A percentile compares a stretch with the other conserved stretches of the same genome.
These are phyloP conservation scores for Thalassiosira exigua DNA, from an alignment of 352 stramenopile species.

Conservation along the genomic window DNA sequence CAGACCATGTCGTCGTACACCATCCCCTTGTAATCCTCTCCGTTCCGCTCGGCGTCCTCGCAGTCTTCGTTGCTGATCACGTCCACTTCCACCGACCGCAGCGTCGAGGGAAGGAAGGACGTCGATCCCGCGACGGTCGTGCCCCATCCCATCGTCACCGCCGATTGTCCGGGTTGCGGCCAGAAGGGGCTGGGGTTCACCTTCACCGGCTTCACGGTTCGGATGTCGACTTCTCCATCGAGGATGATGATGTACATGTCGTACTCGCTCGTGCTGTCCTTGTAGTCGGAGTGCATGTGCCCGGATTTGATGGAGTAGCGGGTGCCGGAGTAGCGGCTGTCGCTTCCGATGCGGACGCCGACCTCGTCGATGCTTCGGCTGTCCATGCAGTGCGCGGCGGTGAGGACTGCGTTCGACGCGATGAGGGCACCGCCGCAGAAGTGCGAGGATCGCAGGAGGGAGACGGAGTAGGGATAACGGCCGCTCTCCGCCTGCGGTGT, in stretches of 20 bases:
- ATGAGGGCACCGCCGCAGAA: conserved; percentile 35
- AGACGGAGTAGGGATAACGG: conserved; percentile 26
- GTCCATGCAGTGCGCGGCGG: conserved; percentile 34
- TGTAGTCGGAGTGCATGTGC: conserved; percentile 51
- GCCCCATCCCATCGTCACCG: conserved; percentile 45
- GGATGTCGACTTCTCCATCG: conserved; percentile 27
- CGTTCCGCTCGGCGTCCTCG: conserved; percentile 17
- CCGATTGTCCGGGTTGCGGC: conserved; percentile 27
- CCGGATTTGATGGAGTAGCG: conserved; percentile 12
- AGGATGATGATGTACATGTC: conserved; percentile 70
- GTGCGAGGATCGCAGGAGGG: not conserved
- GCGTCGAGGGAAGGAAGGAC: conserved; percentile 9
- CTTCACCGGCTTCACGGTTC: conserved; percentile 22
- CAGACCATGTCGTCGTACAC: conserved; percentile 65
- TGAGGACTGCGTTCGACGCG: conserved; percentile 26
- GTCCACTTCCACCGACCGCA: conserved; percentile 38
- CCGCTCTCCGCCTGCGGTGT: conserved; percentile 16
- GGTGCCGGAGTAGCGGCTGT: conserved; percentile 4
- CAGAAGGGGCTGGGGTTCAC: conserved; percentile 17
- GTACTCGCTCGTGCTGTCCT: conserved; percentile 38
- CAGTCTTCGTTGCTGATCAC: conserved; percentile 54
- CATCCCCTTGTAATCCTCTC: conserved; percentile 34
- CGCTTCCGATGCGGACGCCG: conserved; percentile 5
- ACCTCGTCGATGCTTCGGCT: conserved; percentile 2
- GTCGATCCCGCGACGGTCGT: conserved; percentile 8